A percentile compares a stretch with the other conserved stretches of the same genome.
These are phyloP conservation scores for Trichoderma afroharzianum DNA, from an alignment of 2,329 filamentous ascomycete species.

Conservation along the genomic window DNA sequence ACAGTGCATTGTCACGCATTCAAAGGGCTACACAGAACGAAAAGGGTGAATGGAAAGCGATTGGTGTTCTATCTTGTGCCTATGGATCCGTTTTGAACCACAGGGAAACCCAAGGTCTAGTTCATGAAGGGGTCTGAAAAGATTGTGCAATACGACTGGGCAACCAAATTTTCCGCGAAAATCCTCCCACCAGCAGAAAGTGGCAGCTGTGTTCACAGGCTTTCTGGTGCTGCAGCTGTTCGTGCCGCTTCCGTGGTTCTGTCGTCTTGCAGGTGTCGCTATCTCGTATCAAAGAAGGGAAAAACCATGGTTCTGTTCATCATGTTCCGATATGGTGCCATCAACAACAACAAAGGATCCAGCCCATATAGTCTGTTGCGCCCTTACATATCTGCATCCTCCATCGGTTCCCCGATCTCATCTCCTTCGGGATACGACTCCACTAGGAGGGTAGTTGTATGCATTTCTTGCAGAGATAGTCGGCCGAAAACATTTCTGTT, in stretches of 20 bases:
- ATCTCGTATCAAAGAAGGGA: background rate
- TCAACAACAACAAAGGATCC: background rate
- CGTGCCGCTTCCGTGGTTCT: rapidly evolving
- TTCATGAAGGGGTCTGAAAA: background rate
- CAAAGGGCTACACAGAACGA: background rate
- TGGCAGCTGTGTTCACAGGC: background rate
- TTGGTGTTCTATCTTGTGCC: background rate
- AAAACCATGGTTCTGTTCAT: background rate
- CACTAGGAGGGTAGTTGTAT: background rate
- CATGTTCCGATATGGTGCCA: background rate
- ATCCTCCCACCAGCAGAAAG: background rate
- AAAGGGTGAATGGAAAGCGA: background rate
- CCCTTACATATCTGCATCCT: background rate
- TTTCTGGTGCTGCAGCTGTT: background rate
- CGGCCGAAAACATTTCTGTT: background rate
- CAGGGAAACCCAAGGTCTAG: background rate
- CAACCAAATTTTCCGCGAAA: background rate
- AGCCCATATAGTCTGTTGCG: too few species aligned
- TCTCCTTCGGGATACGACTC: background rate
- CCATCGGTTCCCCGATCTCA: background rate
- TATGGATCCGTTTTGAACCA: background rate
- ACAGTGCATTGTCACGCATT: background rate
- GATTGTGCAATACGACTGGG: background rate
- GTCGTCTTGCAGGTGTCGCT: background rate
- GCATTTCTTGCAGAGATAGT: background rate